A percentile compares a stretch with the other conserved stretches of the same genome.
Conservation (phyloP, 257 asterid genomes). For the Vinca minor region DNA sequence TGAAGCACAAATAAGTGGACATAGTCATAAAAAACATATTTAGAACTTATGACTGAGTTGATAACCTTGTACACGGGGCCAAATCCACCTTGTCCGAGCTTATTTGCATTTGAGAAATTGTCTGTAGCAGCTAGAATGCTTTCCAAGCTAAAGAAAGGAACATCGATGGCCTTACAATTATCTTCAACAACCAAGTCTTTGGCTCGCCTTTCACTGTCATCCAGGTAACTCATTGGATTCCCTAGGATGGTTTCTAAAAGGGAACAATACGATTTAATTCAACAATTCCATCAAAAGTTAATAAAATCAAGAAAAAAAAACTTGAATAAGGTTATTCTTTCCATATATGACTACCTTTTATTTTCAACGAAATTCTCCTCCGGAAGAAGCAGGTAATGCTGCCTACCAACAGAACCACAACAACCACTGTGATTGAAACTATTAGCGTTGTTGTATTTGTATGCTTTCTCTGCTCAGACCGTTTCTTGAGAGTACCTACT, state of each 20-base stretch:
- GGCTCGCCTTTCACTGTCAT: slow-evolving; percentile 17
- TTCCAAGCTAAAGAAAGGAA: slow-evolving; percentile 30
- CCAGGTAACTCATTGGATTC: neutral
- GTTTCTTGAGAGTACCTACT: slow-evolving; percentile 1
- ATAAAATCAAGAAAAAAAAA: no score
- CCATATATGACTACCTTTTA: slow-evolving; percentile 12
- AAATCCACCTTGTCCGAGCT: slow-evolving; percentile 62
- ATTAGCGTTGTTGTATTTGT: no score
- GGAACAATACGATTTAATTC: no score
- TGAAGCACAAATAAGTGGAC: neutral
- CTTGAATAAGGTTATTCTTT: no score
- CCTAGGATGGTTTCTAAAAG: no score
- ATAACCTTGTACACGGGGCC: slow-evolving; percentile 58
- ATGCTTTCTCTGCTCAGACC: no score
- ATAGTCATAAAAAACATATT: no score
- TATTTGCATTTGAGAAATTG: slow-evolving; percentile 38
- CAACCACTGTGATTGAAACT: slow-evolving; percentile 6
- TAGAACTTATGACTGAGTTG: no score
- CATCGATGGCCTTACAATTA: slow-evolving; percentile 27
- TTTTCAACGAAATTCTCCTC: slow-evolving; percentile 12
- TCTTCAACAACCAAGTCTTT: slow-evolving; percentile 25
- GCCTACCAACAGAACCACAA: slow-evolving; percentile 18
- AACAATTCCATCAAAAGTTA: no score
- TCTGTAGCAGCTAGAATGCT: neutral
- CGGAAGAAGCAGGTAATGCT: slow-evolving; percentile 20